Percentiles rank a stretch among this genome's conserved stretches.
Conservation (phyloP, 2,329 filamentous ascomycete genomes). For the Alternaria hordeiaustralica region DNA sequence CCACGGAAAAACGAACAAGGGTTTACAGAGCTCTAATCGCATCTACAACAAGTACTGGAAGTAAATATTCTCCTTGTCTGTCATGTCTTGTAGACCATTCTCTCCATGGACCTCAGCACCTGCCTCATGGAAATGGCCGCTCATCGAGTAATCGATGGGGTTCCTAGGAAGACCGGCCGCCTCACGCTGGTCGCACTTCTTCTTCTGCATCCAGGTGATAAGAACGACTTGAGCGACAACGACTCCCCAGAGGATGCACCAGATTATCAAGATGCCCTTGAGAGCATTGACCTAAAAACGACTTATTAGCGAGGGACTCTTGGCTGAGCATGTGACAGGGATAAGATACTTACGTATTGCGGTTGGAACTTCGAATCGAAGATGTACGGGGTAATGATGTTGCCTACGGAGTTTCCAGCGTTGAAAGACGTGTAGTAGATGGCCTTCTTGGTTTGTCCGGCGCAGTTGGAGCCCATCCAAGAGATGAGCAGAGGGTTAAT, state of each 20-base stretch:
- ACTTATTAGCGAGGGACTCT: not conserved
- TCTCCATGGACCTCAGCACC: conserved; percentile 28
- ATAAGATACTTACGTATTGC: conserved; percentile 26
- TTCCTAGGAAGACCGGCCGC: conserved; percentile 27
- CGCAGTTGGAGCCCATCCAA: conserved; percentile 74
- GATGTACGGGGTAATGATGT: conserved; percentile 56
- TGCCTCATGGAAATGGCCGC: conserved; percentile 21
- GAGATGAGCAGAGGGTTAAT: conserved; percentile 70
- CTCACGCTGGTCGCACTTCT: conserved; percentile 27
- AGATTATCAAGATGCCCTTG: conserved; percentile 29
- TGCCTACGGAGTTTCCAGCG: conserved; percentile 66
- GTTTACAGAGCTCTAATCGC: accelerated
- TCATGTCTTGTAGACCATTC: conserved; percentile 33
- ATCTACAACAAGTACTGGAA: conserved; percentile 28
- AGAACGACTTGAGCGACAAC: conserved; percentile 21
- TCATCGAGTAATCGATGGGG: conserved; percentile 27
- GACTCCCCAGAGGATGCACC: conserved; percentile 29
- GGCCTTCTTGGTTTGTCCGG: conserved; percentile 71
- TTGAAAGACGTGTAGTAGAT: conserved; percentile 70
- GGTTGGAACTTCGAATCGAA: conserved; percentile 29
- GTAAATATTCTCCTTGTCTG: conserved; percentile 29
- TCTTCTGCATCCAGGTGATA: conserved; percentile 30
- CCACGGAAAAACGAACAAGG: not conserved
- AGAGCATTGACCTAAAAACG: conserved; percentile 24
- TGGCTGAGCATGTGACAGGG: not conserved